phyloP scores from a whole-genome alignment of 106 monocot genomes.

The Dactylorhiza incarnata region DNA sequence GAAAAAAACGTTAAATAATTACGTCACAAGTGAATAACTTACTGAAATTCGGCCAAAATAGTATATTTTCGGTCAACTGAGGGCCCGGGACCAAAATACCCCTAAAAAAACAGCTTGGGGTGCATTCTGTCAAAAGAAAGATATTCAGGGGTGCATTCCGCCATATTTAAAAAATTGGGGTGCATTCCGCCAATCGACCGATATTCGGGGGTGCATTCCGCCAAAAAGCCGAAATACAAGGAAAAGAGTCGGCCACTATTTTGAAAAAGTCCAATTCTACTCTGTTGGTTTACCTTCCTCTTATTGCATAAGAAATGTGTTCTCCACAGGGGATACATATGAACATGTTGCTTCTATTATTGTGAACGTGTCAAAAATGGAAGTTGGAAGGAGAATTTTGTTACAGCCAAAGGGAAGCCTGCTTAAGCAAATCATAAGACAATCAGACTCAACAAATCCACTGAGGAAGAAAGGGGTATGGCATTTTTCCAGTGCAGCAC shows the following conservation, averaged over 20 bases:
- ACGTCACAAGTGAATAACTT: too few relatives aligned
- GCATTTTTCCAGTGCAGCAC: background rate
- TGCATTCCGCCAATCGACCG: too few relatives aligned
- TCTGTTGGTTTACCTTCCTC: background rate
- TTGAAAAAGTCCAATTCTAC: background rate
- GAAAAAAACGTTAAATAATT: too few relatives aligned
- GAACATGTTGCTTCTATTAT: conserved; percentile 85
- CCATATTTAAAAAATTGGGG: too few relatives aligned
- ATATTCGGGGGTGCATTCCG: too few relatives aligned
- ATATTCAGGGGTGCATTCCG: too few relatives aligned
- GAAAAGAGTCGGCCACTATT: background rate
- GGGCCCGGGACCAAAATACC: too few relatives aligned
- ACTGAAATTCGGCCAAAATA: too few relatives aligned
- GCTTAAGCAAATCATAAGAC: conserved; percentile 83
- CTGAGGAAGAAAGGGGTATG: conserved; percentile 89
- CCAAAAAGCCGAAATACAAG: too few relatives aligned
- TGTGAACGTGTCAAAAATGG: conserved; percentile 81
- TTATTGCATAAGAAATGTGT: conserved; percentile 5
- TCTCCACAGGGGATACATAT: conserved; percentile 56
- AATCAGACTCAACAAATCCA: conserved; percentile 68
- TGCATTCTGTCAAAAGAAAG: too few relatives aligned
- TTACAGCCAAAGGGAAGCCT: conserved; percentile 76
- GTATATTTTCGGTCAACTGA: too few relatives aligned
- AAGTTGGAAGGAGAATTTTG: conserved; percentile 70
- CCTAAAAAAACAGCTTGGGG: too few relatives aligned